phyloP scores from a whole-genome alignment of 495 filamentous ascomycete species.

The Penicillium alfredii region DNA sequence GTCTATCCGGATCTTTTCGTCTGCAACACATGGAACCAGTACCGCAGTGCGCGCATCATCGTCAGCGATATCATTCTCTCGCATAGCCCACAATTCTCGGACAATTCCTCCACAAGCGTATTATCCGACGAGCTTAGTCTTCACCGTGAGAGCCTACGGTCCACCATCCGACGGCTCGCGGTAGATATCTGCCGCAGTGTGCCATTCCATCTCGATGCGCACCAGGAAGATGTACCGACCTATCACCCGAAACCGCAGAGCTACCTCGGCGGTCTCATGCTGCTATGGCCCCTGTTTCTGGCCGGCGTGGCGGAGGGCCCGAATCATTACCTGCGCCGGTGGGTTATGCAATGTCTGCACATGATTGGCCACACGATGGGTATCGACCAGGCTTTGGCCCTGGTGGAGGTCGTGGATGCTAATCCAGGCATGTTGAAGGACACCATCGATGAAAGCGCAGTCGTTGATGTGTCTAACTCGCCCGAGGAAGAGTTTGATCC shows the following conservation, averaged over 20 bases:
- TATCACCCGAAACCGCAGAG: slow-evolving; percentile 18
- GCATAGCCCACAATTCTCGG: slow-evolving; percentile 13
- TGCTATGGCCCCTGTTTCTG: slow-evolving; percentile 45
- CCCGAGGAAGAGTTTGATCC: no score
- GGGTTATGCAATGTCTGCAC: slow-evolving; percentile 37
- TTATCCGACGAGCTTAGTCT: slow-evolving; percentile 28
- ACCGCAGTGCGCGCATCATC: slow-evolving; percentile 55
- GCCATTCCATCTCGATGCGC: slow-evolving; percentile 33
- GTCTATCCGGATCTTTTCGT: slow-evolving; percentile 53
- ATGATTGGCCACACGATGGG: slow-evolving; percentile 42
- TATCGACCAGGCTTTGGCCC: slow-evolving; percentile 42
- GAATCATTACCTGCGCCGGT: slow-evolving; percentile 31
- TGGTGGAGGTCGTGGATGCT: slow-evolving; percentile 33
- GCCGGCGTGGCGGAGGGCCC: slow-evolving; percentile 34
- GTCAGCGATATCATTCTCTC: slow-evolving; percentile 47
- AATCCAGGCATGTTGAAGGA: slow-evolving; percentile 30
- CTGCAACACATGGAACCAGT: slow-evolving; percentile 56
- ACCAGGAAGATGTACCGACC: slow-evolving; percentile 5
- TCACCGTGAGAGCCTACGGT: slow-evolving; percentile 30
- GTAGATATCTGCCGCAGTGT: slow-evolving; percentile 43
- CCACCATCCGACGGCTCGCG: slow-evolving; percentile 31
- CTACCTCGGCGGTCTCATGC: slow-evolving; percentile 37
- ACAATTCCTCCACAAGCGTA: slow-evolving; percentile 7
- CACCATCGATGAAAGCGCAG: no score
- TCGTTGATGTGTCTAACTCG: no score